Percentiles rank a stretch among this genome's conserved stretches.
These are phyloP conservation scores for Dunaliella primolecta DNA, from an alignment of 139 green algal species.

Conservation along the genomic window DNA sequence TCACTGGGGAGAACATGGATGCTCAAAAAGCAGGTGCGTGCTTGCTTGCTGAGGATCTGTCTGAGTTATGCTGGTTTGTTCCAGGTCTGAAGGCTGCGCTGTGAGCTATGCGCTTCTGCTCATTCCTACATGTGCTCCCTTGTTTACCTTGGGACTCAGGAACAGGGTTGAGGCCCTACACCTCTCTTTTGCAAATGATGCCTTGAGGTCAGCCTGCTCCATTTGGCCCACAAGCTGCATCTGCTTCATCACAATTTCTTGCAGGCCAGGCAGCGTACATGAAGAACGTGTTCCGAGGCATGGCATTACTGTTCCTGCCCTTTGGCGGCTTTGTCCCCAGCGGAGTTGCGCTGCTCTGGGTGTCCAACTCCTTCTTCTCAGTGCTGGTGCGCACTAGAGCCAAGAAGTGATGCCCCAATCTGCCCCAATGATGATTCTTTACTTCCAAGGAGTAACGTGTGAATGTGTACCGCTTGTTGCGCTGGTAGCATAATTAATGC, in stretches of 20 bases:
- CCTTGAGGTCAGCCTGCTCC: too few relatives aligned
- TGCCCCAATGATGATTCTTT: too few relatives aligned
- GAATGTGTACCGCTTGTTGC: too few relatives aligned
- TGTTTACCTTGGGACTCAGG: too few relatives aligned
- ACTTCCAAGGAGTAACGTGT: too few relatives aligned
- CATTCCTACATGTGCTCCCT: too few relatives aligned
- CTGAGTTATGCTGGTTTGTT: not conserved
- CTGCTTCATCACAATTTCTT: not conserved
- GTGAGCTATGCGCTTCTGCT: too few relatives aligned
- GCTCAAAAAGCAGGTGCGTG: not conserved
- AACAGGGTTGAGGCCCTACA: too few relatives aligned
- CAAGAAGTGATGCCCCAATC: too few relatives aligned
- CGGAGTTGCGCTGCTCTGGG: conserved; percentile 42
- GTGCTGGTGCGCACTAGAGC: not conserved
- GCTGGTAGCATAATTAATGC: too few relatives aligned
- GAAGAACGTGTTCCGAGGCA: conserved; percentile 12
- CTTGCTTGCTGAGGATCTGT: not conserved
- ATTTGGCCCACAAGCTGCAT: not conserved
- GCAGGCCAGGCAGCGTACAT: conserved; percentile 3
- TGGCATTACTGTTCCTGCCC: conserved; percentile 53
- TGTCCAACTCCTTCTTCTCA: conserved; percentile 29
- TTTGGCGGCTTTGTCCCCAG: conserved; percentile 54
- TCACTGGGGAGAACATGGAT: conserved; percentile 36
- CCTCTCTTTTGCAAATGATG: too few relatives aligned
- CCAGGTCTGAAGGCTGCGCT: not conserved